Evolutionary conservation across 1,284 basidiomycete genomes (phyloP).

Genomic region (Ceratobasidium papillatum): DNA sequence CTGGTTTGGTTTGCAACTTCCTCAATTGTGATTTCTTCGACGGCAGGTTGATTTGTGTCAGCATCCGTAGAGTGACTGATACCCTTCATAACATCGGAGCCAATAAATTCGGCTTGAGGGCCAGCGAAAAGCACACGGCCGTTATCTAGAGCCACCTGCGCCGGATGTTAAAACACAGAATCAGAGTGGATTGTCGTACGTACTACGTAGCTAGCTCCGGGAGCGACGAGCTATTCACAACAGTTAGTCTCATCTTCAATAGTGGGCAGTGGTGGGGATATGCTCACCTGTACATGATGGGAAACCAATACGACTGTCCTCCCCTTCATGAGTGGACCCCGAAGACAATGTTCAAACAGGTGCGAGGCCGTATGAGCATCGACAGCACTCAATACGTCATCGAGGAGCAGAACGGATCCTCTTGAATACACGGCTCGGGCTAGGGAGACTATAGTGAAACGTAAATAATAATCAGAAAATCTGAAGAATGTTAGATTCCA

Average conservation of each 20-base stretch:
- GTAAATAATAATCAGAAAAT: conserved; percentile 19
- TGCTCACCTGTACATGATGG: conserved; percentile 64
- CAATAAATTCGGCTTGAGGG: conserved; percentile 69
- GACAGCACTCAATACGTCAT: conserved; percentile 81
- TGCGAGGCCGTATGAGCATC: conserved; percentile 91
- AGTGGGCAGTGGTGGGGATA: neutral
- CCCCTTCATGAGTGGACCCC: conserved; percentile 81
- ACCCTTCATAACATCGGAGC: conserved; percentile 69
- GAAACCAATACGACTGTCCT: conserved; percentile 89
- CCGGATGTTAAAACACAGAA: conserved; percentile 47
- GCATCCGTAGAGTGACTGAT: conserved; percentile 71
- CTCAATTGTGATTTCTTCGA: conserved; percentile 44
- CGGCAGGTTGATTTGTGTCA: conserved; percentile 50
- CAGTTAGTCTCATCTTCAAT: neutral
- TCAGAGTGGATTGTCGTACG: conserved; percentile 44
- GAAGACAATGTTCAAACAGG: conserved; percentile 81
- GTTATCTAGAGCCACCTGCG: conserved; percentile 78
- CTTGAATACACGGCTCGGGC: conserved; percentile 95
- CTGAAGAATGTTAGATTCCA: conserved; percentile 36
- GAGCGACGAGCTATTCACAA: conserved; percentile 72
- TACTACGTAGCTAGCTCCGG: conserved; percentile 72
- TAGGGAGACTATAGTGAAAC: conserved; percentile 65
- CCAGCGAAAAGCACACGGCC: conserved; percentile 83
- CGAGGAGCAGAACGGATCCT: conserved; percentile 84
- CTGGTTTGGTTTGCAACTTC: conserved; percentile 51